These are phyloP conservation scores for Aureobasidium sp. DNA, from an alignment of 2,329 filamentous ascomycete species.

Conservation along the genomic window DNA sequence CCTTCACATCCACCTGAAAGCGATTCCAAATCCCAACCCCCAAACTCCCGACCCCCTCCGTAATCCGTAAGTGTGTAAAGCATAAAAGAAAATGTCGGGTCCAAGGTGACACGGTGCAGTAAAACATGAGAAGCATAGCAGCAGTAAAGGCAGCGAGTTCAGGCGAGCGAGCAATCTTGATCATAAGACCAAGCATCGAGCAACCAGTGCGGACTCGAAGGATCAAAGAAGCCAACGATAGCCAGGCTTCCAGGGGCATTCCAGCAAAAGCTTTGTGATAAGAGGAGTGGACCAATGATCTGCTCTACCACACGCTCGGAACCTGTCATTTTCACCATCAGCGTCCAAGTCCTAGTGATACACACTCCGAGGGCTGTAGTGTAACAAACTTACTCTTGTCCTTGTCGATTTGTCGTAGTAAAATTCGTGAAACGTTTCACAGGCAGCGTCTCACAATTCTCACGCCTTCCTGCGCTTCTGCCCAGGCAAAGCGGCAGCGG, in stretches of 20 bases:
- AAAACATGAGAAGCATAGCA: neutral
- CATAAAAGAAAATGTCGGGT: neutral
- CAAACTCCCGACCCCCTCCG: neutral
- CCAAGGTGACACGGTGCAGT: neutral
- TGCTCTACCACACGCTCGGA: neutral
- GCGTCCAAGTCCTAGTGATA: neutral
- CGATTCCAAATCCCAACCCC: neutral
- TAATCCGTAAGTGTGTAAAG: neutral
- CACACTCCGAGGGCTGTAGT: neutral
- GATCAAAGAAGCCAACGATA: no score
- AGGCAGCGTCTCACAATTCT: neutral
- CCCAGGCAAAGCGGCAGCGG: neutral
- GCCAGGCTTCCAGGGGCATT: no score
- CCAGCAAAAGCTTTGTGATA: neutral
- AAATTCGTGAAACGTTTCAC: neutral
- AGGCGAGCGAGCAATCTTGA: neutral
- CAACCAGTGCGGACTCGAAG: neutral
- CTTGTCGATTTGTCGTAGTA: neutral
- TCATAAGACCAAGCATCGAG: neutral
- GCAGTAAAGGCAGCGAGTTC: neutral
- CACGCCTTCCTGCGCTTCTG: conserved; percentile 1
- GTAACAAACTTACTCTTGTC: neutral
- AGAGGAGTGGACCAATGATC: neutral
- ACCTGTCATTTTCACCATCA: neutral
- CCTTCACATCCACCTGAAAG: neutral